Base-by-base conservation (phyloP, 2,329 filamentous ascomycete species). In the Colletotrichum trifolii region DNA sequence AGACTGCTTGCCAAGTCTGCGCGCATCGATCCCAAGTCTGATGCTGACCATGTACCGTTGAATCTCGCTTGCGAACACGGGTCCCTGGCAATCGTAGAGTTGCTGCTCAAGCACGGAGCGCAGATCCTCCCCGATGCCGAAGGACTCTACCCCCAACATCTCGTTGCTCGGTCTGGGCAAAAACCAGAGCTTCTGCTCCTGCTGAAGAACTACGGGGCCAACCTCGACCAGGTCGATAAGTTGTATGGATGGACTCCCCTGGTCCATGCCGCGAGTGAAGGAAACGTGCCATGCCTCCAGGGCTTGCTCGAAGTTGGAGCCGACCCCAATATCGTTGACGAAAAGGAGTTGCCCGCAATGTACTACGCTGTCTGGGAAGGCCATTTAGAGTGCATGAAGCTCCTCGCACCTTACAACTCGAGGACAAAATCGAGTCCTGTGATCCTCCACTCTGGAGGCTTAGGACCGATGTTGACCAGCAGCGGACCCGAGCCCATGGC, bases 321-420 rank as follows among this genome's bases (percentile, higher is more conserved):
- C 4, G 88, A 96, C 71, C 87, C 91, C 1, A 90, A 89, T 69
- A 91, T 94, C 59, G 80, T 93, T 47, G 96, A 99, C 73, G 96
- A 99, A 78, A 99, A 98, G 75, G 91, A 89, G 13, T 85, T 98
- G 4, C 93, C 94, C 2, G 94, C 96, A 35, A 94, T 98, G 89
- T 99, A 99, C 78, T 99, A 99, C 77, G 96, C 96, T 12, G 95
- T 94, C 0, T 99, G 96, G 96, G 96, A 99, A 79, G 96, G 96
- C 0, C 93, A 98, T 74, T 80, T 98, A 59, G 91, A 95, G 73
- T 98, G 96, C 79, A 97, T 99, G 92, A 90, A 91, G 72, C 84
- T 97, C 8, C 86, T 99, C 38, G 89, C 89, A 5, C 87, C 89
- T 1, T 83, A 82, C 70, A 85, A 85, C 73, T 79, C 73, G 54